Percentiles rank a stretch among this genome's conserved stretches.
phyloP scores from a whole-genome alignment of 768 basidiomycete genomes.

The Solioccasus polychromus region DNA sequence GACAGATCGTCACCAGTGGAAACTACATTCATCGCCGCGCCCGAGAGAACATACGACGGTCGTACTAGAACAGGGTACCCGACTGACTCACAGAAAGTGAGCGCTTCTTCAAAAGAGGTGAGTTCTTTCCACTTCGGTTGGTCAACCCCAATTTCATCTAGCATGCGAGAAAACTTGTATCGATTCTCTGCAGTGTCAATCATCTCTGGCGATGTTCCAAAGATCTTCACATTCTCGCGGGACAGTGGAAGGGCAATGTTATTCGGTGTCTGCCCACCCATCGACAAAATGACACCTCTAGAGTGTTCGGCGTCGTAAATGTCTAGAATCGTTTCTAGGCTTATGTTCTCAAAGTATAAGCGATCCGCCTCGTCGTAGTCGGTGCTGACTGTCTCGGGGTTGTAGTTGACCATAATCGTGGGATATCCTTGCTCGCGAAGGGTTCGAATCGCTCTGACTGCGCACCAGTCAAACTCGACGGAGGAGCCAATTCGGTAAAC shows the following conservation, averaged over 20 bases:
- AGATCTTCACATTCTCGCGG: constrained; percentile 97
- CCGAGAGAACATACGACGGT: constrained; percentile 98
- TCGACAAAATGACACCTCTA: constrained; percentile 90
- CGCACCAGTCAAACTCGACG: constrained; percentile 99
- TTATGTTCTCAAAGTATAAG: constrained; percentile 98
- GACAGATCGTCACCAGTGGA: constrained; percentile 88
- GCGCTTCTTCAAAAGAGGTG: constrained; percentile 84
- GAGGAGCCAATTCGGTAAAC: constrained; percentile 99
- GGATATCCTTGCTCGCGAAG: constrained; percentile 91
- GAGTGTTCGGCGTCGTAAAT: constrained; percentile 92
- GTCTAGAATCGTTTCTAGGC: constrained; percentile 92
- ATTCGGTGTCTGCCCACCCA: constrained; percentile 99
- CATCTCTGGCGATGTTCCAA: constrained; percentile 98
- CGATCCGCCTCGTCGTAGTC: constrained; percentile 99
- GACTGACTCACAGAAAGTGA: constrained; percentile 87
- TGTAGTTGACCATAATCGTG: constrained; percentile 99
- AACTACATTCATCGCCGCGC: constrained; percentile 99
- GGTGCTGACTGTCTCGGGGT: constrained; percentile 98
- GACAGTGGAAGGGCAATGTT: constrained; percentile 95
- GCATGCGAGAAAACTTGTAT: constrained; percentile 97
- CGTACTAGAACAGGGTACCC: constrained; percentile 95
- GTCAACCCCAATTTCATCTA: constrained; percentile 98
- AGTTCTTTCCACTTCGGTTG: constrained; percentile 98
- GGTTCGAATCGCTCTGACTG: constrained; percentile 94
- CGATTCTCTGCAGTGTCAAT: constrained; percentile 99